Conservation (phyloP, 2,329 filamentous ascomycete genomes). For the Microascus cirrosus region DNA sequence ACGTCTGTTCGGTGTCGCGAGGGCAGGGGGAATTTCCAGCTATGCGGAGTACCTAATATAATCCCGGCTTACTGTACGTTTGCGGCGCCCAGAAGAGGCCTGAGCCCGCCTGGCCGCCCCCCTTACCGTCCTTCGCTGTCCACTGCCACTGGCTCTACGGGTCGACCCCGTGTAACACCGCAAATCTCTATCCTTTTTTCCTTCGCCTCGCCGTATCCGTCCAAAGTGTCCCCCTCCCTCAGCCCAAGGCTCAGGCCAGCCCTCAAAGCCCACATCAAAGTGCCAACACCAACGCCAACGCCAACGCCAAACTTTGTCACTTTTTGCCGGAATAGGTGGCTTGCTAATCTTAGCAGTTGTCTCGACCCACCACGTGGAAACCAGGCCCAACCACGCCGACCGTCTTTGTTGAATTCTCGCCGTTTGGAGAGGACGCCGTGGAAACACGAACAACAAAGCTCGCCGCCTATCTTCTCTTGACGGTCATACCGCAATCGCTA, state of each 20-base stretch:
- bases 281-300: constrained; percentile 1
- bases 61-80: neutral
- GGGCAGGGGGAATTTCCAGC: neutral
- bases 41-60: neutral
- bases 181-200: neutral
- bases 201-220: constrained; percentile 1
- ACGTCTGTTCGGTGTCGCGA: neutral
- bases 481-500: neutral
- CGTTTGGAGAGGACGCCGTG: neutral
- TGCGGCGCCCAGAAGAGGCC: neutral
- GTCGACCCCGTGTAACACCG: neutral
- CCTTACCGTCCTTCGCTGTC: neutral
- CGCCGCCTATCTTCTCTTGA: neutral
- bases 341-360: neutral
- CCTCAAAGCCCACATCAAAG: neutral
- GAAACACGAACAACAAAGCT: neutral
- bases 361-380: neutral
- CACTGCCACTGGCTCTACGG: constrained; percentile 2
- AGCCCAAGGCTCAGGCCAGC: constrained; percentile 2
- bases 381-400: neutral
- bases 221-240: neutral
- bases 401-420: neutral
- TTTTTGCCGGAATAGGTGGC: neutral
- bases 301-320: neutral
- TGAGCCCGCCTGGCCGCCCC: neutral